Base-by-base conservation (phyloP, 1,139 yeast genomes). In the Magnusiomyces sp. region DNA sequence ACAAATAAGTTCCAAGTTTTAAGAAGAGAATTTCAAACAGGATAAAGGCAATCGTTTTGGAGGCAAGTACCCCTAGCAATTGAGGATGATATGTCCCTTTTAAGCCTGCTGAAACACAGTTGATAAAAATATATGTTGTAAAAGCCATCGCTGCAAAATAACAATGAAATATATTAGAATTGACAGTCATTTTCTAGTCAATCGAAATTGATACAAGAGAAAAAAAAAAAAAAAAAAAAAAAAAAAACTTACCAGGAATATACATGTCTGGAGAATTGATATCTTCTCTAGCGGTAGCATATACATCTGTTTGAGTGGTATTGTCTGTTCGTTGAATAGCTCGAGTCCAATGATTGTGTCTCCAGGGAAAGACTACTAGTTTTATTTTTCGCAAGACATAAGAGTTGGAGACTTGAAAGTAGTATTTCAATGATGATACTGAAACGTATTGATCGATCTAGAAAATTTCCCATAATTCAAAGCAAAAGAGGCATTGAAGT, bases 201-300 rank as follows among this genome's bases (percentile, higher is more conserved):
- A n/a, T n/a, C n/a, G 13, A 11, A 31, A 4, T n/a, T n/a, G n/a
- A n/a, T n/a, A n/a, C n/a, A n/a, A n/a, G n/a, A n/a, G n/a, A n/a
- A n/a, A n/a, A n/a, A 34, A 10, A 40, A 17, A 14, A 14, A n/a
- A 43, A n/a, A n/a, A n/a, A n/a, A n/a, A n/a, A n/a, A n/a, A n/a
- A n/a, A n/a, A n/a, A n/a, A n/a, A n/a, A n/a, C 66, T 52, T 59
- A 49, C 58, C 59, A 4, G 99, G 99, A 51, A 94, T 87, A 66
- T 94, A 94, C 73, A 92, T 77, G 66, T 94, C 99, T 1, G 98
- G 98, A 0, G 97, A 95, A 64, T 94, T 94, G 54, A 85, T 74
- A 64, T 94, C 98, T 55, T 80, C 84, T 37, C 76, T 66, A 10
- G 96, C 95, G 4, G 85, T 80, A 1, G 86, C 83, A 63, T 74